Base-by-base conservation (phyloP, 129 eudicot species). In the Centella asiatica region DNA sequence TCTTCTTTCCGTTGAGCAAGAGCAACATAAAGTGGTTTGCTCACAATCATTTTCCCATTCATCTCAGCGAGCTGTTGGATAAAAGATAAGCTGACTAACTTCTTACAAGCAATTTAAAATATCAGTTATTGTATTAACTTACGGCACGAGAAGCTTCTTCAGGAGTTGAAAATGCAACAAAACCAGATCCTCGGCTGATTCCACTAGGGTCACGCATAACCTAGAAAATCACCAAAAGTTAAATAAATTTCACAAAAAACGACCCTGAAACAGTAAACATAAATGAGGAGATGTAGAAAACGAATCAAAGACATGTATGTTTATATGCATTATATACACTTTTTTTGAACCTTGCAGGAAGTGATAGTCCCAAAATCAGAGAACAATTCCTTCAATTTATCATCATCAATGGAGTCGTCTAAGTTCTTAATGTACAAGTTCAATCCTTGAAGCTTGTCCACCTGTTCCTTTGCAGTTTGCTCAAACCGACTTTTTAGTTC, bases 81-180 rank as follows among this genome's bases (percentile, higher is more conserved):
- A 13, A 33, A 25, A 52, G 64, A 32, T 8, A 45, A 65, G 12
- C 3, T 29, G 2, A 32, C 64, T 59, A 64, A 45, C 52, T 19
- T 57, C 11, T 25, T 40, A 5, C 29, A 24, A 18, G 46, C 19
- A 6, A 23, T 28, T 40, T 27, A n/a, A 4, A 5, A 18, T 32
- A 62, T 32, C 18, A 50, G 44, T 19, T 31, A 25, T 3, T 57
- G 11, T 8, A 49, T 40, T 29, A 44, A 77, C 85, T 75, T 81
- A 87, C 95, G 73, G 95, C 90, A 53, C 90, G 77, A 48, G 90
- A 74, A 58, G 95, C 87, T 77, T 86, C 95, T 72, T 86, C 67
- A 62, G 67, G 37, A 24, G 67, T 62, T 44, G 67, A 40, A 20
- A 62, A 62, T 26, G 67, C 54, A 44, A 62, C 54, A 44, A 62